Evolutionary conservation across 2,329 filamentous ascomycete species (phyloP).

Genomic region (Grosmannia huntii): DNA sequence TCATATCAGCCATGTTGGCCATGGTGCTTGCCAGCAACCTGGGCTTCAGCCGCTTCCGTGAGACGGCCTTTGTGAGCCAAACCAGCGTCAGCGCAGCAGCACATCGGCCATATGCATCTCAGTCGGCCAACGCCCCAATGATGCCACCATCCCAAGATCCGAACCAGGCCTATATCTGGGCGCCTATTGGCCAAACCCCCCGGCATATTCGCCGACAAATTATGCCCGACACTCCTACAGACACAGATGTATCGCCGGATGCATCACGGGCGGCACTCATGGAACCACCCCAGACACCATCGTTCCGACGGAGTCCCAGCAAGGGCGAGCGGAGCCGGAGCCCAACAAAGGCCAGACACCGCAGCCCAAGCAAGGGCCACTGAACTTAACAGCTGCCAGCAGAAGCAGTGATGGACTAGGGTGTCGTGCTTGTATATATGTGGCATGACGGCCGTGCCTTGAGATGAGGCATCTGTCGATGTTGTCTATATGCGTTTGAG

Average conservation of each 20-base stretch:
- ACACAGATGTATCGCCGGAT: slow-evolving; percentile 37
- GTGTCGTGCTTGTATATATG: no score
- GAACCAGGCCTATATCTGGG: slow-evolving; percentile 33
- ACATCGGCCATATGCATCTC: slow-evolving; percentile 15
- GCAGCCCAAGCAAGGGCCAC: slow-evolving; percentile 26
- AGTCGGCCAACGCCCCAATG: slow-evolving; percentile 13
- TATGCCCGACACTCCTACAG: slow-evolving; percentile 30
- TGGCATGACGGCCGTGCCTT: no score
- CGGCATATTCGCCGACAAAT: slow-evolving; percentile 29
- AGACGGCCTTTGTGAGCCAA: slow-evolving; percentile 14
- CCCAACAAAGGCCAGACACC: slow-evolving; percentile 28
- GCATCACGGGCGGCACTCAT: slow-evolving; percentile 27
- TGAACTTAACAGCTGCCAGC: slow-evolving; percentile 7
- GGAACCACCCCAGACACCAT: slow-evolving; percentile 32
- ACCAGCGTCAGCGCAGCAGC: slow-evolving; percentile 6
- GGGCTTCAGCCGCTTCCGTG: slow-evolving; percentile 25
- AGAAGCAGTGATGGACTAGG: no score
- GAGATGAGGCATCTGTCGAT: no score
- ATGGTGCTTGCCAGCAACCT: slow-evolving; percentile 39
- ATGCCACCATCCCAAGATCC: slow-evolving; percentile 18
- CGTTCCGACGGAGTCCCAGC: slow-evolving; percentile 31
- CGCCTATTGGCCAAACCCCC: slow-evolving; percentile 35
- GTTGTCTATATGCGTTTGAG: no score
- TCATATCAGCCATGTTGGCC: slow-evolving; percentile 34
- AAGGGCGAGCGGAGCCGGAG: slow-evolving; percentile 37